Conservation (phyloP, 805 yeast species). For the Cyberlindnera xishuangbannaensis region DNA sequence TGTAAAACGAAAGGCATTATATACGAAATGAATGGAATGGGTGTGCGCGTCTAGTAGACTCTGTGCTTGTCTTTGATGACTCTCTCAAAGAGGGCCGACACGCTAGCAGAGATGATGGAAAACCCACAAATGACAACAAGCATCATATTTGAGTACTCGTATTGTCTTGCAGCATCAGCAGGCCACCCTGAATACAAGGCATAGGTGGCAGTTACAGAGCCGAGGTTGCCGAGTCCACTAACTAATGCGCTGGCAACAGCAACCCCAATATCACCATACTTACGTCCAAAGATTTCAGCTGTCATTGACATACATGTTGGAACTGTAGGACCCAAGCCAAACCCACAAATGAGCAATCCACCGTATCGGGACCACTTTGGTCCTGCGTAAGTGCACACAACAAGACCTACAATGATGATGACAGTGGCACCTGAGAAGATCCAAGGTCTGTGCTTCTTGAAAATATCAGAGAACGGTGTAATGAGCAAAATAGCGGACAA, state of each 20-base stretch:
- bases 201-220: constrained; percentile 80
- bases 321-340: constrained; percentile 87
- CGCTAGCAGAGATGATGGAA: constrained; percentile 49
- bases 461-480: constrained; percentile 77
- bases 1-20: too few relatives aligned
- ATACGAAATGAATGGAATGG: too few relatives aligned
- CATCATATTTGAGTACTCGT: constrained; percentile 75
- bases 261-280: constrained; percentile 78
- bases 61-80: constrained; percentile 14
- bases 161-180: constrained; percentile 56
- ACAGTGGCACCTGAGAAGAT: constrained; percentile 58
- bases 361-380: constrained; percentile 74
- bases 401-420: constrained; percentile 67
- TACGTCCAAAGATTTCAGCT: constrained; percentile 63
- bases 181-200: constrained; percentile 90
- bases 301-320: constrained; percentile 85
- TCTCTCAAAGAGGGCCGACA: constrained; percentile 14
- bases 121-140: constrained; percentile 71
- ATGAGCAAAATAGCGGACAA: constrained; percentile 64
- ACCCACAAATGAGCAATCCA: constrained; percentile 77
- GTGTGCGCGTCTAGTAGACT: too few relatives aligned
- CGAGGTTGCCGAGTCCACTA: constrained; percentile 82
- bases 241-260: constrained; percentile 82
- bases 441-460: constrained; percentile 49
- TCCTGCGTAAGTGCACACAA: constrained; percentile 70